These are phyloP conservation scores for Rhipidocladum racemiflorum DNA, from an alignment of 176 grass and related monocot genomes.

Conservation along the genomic window DNA sequence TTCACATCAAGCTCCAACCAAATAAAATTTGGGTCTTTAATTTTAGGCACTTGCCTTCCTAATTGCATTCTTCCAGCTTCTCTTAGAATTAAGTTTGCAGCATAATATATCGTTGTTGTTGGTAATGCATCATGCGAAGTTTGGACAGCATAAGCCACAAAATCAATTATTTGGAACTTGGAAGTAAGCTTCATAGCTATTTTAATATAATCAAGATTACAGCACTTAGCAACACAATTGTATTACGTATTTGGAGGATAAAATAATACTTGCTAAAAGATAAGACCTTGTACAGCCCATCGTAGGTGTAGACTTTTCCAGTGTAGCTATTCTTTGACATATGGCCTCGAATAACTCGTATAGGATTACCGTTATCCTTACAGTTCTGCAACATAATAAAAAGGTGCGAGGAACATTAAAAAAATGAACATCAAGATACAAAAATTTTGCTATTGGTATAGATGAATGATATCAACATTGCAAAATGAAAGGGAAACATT, in stretches of 20 bases:
- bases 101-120: not conserved
- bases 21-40: not conserved
- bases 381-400: slow-evolving; percentile 57
- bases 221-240: not conserved
- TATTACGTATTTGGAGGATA: not conserved
- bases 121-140: not conserved
- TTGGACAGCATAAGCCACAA: not conserved
- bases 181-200: not conserved
- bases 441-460: not conserved
- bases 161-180: not conserved
- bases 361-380: slow-evolving; percentile 41
- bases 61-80: no score
- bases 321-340: slow-evolving; percentile 58
- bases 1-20: not conserved
- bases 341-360: slow-evolving; percentile 82
- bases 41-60: no score
- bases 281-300: slow-evolving; percentile 82
- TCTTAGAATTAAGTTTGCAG: no score
- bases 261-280: not conserved
- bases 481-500: not conserved
- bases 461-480: not conserved
- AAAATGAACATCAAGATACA: not conserved
- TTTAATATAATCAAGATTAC: not conserved
- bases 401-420: not conserved
- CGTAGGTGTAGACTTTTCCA: slow-evolving; percentile 83